Evolutionary conservation across 2,329 filamentous ascomycete species (phyloP).

Genomic region (Xylariaceae sp.): DNA sequence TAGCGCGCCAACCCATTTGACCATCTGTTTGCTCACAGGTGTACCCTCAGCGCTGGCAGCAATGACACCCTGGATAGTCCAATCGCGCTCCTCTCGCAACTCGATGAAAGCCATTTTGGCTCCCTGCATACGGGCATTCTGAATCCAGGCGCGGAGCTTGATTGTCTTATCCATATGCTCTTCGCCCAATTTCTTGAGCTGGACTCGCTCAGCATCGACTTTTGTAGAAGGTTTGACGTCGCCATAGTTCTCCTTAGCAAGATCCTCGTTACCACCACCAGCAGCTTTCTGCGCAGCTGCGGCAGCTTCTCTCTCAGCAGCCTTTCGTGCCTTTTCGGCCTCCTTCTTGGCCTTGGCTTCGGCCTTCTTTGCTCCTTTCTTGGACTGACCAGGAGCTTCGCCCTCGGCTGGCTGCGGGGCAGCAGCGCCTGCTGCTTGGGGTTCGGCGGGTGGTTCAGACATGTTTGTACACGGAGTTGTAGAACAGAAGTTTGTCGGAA

Average conservation of each 20-base stretch:
- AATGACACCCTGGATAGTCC: constrained; percentile 79
- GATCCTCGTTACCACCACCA: constrained; percentile 61
- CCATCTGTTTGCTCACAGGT: constrained; percentile 77
- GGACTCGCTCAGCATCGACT: constrained; percentile 52
- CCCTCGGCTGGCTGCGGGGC: constrained; percentile 24
- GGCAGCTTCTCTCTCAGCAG: constrained; percentile 71
- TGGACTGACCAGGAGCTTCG: constrained; percentile 44
- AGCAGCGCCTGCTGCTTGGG: constrained; percentile 16
- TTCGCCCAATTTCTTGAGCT: constrained; percentile 62
- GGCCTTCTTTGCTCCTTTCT: constrained; percentile 81
- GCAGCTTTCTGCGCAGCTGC: constrained; percentile 64
- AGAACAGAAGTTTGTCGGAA: not conserved
- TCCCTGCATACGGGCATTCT: constrained; percentile 83
- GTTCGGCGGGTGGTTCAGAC: constrained; percentile 33
- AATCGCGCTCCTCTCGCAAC: constrained; percentile 69
- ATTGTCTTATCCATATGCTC: constrained; percentile 66
- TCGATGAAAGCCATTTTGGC: constrained; percentile 91
- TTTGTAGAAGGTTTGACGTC: constrained; percentile 56
- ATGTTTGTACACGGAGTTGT: constrained; percentile 19
- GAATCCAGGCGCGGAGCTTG: constrained; percentile 74
- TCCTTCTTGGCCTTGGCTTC: constrained; percentile 85
- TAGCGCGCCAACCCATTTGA: constrained; percentile 79
- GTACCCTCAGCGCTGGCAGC: constrained; percentile 61
- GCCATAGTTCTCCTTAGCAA: constrained; percentile 77
- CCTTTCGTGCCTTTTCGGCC: constrained; percentile 68